Percentiles rank a stretch among this genome's conserved stretches.
These are phyloP conservation scores for Colletotrichum shisoi DNA, from an alignment of 2,329 filamentous ascomycete species.

Conservation along the genomic window DNA sequence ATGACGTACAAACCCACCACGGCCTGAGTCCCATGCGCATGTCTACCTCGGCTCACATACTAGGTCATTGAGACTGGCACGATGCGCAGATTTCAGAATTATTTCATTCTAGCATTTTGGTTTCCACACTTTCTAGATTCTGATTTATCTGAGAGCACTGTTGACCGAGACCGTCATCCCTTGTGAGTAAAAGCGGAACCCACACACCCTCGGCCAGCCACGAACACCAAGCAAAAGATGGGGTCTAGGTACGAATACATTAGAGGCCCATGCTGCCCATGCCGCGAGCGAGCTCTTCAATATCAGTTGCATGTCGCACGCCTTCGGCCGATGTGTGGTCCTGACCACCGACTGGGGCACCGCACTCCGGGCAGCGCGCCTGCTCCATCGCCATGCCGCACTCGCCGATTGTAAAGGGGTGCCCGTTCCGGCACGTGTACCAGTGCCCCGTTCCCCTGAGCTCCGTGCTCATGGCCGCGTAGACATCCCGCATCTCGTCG, in stretches of 20 bases:
- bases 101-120: no score
- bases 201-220: no score
- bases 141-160: no score
- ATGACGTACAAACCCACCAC: neutral
- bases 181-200: no score
- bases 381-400: constrained; percentile 71
- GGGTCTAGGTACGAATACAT: neutral
- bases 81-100: no score
- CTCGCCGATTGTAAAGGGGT: constrained; percentile 70
- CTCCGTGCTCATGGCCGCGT: constrained; percentile 60
- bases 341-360: constrained; percentile 62
- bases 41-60: no score
- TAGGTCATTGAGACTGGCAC: no score
- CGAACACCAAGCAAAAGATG: no score
- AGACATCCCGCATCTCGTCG: constrained; percentile 61
- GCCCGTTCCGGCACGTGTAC: constrained; percentile 66
- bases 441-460: constrained; percentile 66
- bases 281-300: constrained; percentile 52
- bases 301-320: constrained; percentile 58
- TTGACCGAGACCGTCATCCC: no score
- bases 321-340: constrained; percentile 60
- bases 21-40: no score
- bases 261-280: constrained; percentile 6
- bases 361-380: constrained; percentile 70
- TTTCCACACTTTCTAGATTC: no score